phyloP scores from a whole-genome alignment of 2,329 filamentous ascomycete species.

The Microthyrium microscopicum region DNA sequence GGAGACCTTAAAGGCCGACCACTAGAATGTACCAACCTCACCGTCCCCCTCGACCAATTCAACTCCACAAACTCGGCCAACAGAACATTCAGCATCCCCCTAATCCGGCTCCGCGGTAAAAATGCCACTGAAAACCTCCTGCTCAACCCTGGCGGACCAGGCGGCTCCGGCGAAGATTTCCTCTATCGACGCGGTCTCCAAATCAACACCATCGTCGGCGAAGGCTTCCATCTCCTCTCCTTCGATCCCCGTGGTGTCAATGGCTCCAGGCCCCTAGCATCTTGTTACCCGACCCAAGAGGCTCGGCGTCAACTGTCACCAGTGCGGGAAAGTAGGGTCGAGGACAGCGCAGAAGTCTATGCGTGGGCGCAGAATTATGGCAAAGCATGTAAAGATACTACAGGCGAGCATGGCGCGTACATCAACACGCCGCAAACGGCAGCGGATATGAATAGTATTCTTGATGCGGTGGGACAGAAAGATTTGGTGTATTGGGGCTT shows the following conservation, averaged over 20 bases:
- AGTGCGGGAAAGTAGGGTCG: neutral
- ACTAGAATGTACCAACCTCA: too few species aligned
- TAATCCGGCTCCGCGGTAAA: too few species aligned
- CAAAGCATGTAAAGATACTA: constrained; percentile 4
- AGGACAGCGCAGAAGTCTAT: constrained; percentile 2
- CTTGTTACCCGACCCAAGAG: constrained; percentile 20
- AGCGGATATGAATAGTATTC: constrained; percentile 32
- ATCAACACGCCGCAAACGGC: constrained; percentile 30
- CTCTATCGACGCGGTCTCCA: constrained; percentile 14
- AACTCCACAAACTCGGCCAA: too few species aligned
- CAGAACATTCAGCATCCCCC: constrained; percentile 2
- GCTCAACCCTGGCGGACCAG: constrained; percentile 32
- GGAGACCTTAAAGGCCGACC: too few species aligned
- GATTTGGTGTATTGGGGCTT: constrained; percentile 29
- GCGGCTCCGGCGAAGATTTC: constrained; percentile 22
- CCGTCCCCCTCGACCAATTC: too few species aligned
- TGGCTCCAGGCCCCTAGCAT: constrained; percentile 17
- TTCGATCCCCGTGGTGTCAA: constrained; percentile 27
- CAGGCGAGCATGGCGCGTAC: constrained; percentile 17
- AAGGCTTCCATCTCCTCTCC: constrained; percentile 22
- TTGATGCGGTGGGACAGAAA: constrained; percentile 24
- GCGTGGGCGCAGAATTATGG: constrained; percentile 4
- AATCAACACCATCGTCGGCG: constrained; percentile 23
- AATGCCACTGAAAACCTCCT: constrained; percentile 25
- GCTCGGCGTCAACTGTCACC: constrained; percentile 4